Evolutionary conservation across 257 asterid genomes (phyloP).

Genomic region (Gardenia jasminoides): DNA sequence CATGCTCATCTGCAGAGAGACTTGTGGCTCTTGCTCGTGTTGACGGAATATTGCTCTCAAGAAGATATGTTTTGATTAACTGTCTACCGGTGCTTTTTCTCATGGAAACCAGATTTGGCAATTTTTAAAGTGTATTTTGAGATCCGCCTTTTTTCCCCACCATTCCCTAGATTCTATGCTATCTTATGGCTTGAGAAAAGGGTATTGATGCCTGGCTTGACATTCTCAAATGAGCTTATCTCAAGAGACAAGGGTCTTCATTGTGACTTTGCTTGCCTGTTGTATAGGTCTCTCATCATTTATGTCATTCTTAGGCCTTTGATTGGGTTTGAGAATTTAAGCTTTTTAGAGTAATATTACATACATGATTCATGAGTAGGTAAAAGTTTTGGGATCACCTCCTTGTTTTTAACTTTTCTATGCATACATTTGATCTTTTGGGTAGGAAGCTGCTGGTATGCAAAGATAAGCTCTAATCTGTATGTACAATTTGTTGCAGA

Average conservation of each 20-base stretch:
- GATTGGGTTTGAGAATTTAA: neutral
- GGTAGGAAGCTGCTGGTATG: neutral
- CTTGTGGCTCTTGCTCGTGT: constrained; percentile 83
- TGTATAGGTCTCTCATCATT: constrained; percentile 43
- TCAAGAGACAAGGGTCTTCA: constrained; percentile 89
- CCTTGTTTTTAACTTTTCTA: no score
- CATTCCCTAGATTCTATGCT: constrained; percentile 64
- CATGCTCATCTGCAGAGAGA: constrained; percentile 72
- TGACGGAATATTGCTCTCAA: constrained; percentile 86
- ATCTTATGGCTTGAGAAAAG: constrained; percentile 80
- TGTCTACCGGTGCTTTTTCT: neutral
- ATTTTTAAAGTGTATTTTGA: neutral
- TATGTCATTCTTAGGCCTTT: neutral
- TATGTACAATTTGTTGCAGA: constrained; percentile 48
- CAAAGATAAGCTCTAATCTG: neutral
- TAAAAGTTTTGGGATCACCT: neutral
- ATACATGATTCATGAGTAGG: neutral
- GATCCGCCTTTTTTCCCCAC: constrained; percentile 11
- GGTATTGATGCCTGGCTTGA: constrained; percentile 83
- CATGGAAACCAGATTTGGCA: neutral
- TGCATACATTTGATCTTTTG: neutral
- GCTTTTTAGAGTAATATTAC: neutral
- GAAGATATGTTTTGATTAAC: constrained; percentile 48
- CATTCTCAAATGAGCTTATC: constrained; percentile 81
- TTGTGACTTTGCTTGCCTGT: constrained; percentile 84